phyloP scores from a whole-genome alignment of 1,139 yeast species.

The Suhomyces maxii region DNA sequence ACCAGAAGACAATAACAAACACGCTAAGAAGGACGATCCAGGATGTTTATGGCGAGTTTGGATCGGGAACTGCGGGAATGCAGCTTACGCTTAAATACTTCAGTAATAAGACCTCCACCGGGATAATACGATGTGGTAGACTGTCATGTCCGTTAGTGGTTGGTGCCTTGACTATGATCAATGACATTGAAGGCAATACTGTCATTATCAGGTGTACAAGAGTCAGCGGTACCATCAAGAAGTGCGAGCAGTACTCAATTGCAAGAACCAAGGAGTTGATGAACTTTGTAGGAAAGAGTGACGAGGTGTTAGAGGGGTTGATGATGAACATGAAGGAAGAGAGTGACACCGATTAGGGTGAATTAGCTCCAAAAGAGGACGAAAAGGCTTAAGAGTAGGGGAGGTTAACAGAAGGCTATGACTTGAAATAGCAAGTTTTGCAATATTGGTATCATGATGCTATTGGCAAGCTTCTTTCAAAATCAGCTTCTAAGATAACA shows the following conservation, averaged over 20 bases:
- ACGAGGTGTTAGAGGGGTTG: constrained; percentile 10
- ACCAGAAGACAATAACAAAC: constrained; percentile 48
- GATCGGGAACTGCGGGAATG: constrained; percentile 65
- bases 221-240: constrained; percentile 86
- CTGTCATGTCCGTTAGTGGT: constrained; percentile 62
- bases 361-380: too few relatives aligned
- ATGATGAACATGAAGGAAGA: constrained; percentile 2
- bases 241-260: constrained; percentile 70
- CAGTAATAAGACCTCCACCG: constrained; percentile 78
- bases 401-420: too few relatives aligned
- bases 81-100: constrained; percentile 74
- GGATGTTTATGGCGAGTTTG: constrained; percentile 74
- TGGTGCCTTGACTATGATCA: constrained; percentile 70
- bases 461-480: too few relatives aligned
- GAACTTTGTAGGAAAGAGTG: constrained; percentile 27
- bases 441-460: too few relatives aligned
- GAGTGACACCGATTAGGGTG: not conserved
- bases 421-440: too few relatives aligned
- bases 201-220: constrained; percentile 65
- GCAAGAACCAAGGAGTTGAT: constrained; percentile 41
- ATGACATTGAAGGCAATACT: constrained; percentile 48
- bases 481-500: too few relatives aligned
- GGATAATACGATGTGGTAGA: constrained; percentile 76
- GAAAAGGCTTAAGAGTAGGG: too few relatives aligned
- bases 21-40: constrained; percentile 55